These are phyloP conservation scores for Euphorbia lathyris DNA, from an alignment of 345 rosid genomes.

Conservation along the genomic window DNA sequence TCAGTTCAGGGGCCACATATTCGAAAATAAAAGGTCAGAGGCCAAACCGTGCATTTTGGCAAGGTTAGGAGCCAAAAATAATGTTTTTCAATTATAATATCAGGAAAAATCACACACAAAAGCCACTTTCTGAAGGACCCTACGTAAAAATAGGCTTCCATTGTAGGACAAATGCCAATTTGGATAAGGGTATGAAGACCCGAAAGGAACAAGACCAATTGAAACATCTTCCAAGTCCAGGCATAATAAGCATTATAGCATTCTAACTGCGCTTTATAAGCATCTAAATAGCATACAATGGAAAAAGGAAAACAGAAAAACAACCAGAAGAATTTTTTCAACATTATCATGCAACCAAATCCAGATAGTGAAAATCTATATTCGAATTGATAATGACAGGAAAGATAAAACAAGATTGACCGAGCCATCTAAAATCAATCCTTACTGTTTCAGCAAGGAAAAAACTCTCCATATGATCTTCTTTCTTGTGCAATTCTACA, in stretches of 20 bases:
- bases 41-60: too few relatives aligned
- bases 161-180: background rate
- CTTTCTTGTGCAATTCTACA: conserved; percentile 80
- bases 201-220: background rate
- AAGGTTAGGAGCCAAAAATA: too few relatives aligned
- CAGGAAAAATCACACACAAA: background rate
- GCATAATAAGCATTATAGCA: too few relatives aligned
- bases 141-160: background rate
- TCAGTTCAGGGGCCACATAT: too few relatives aligned
- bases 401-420: conserved; percentile 1
- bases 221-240: too few relatives aligned
- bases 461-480: conserved; percentile 99
- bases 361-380: too few relatives aligned
- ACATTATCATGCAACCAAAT: background rate
- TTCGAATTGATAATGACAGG: conserved; percentile 12
- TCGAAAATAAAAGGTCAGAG: too few relatives aligned
- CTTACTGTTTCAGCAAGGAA: conserved; percentile 99
- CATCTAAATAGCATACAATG: background rate
- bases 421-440: conserved; percentile 11
- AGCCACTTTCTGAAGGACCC: background rate
- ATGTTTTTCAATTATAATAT: too few relatives aligned
- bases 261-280: background rate
- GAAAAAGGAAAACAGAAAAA: background rate
- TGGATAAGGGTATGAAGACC: background rate
- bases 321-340: background rate